Evolutionary conservation across 2,329 filamentous ascomycete genomes (phyloP).

Genomic region (Hypocrella siamensis): DNA sequence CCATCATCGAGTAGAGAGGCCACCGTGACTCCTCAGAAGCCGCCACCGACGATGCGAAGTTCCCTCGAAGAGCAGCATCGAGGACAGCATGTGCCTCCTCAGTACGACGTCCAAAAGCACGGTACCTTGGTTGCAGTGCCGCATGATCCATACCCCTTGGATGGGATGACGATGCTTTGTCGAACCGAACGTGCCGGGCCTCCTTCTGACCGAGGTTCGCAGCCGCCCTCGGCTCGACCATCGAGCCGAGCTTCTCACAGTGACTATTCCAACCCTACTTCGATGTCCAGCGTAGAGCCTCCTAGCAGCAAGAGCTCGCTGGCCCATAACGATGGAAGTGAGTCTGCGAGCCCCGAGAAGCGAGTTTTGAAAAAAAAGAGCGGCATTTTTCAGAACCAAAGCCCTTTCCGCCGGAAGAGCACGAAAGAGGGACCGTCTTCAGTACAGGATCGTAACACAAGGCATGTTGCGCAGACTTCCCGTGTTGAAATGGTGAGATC

Average conservation of each 20-base stretch:
- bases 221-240: conserved; percentile 48
- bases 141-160: conserved; percentile 84
- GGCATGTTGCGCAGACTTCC: conserved; percentile 27
- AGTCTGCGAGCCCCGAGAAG: conserved; percentile 42
- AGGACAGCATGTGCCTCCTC: conserved; percentile 8
- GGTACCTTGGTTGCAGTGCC: conserved; percentile 55
- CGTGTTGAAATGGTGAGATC: conserved; percentile 3
- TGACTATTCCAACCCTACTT: conserved; percentile 80
- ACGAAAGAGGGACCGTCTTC: conserved; percentile 47
- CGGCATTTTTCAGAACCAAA: conserved; percentile 85
- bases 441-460: conserved; percentile 38
- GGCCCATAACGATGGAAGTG: conserved; percentile 42
- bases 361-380: conserved; percentile 56
- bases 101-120: conserved; percentile 35
- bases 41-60: conserved; percentile 5
- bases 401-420: conserved; percentile 85
- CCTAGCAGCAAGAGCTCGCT: conserved; percentile 61
- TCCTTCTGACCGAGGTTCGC: conserved; percentile 34
- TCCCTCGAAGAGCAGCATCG: conserved; percentile 8
- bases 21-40: conserved; percentile 33
- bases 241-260: conserved; percentile 80
- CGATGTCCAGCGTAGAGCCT: conserved; percentile 73
- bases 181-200: conserved; percentile 53
- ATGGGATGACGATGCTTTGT: conserved; percentile 97
- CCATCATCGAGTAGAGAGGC: conserved; percentile 32